Base-by-base conservation (phyloP, 2,329 filamentous ascomycete genomes). In the Trichoderma afroharzianum region DNA sequence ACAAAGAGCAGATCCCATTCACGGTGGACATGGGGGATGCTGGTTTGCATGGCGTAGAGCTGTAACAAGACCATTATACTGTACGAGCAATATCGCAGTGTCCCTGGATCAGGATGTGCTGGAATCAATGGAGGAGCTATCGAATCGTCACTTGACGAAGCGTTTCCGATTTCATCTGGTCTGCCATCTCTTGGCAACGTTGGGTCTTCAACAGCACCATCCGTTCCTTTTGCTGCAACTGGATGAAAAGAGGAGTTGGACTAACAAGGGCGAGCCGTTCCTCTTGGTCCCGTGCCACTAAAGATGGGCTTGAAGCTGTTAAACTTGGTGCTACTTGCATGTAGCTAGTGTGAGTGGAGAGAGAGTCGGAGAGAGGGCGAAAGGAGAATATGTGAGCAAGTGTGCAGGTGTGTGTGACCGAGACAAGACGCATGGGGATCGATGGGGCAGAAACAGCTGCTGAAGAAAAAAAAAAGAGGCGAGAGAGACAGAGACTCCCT, bases 201-300 rank as follows among this genome's bases (percentile, higher is more conserved):
- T 58, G 63, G 26, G 53, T 36, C 30, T 39, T 39, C 32, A 4
- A 18, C 43, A 32, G 11, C 26, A 6, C 36, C 24, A 47, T 26
- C 18, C 28, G 61, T 47, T 32, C 39, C 67, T 18, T 50, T 33
- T 24, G 28, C 12, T n/a, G 14, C 8, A 26, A 26, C 26, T 36
- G 24, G 21, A 36, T n/a, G 26, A 14, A 58, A 62, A 24, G 36
- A 55, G 59, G 39, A 47, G 61, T n/a, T 28, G 47, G 28, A n/a
- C 68, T 70, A 71, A 62, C 21, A 70, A 72, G 58, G 58, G 66
- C 71, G 71, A 72, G 71, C 71, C 66, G 71, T 70, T 59, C 71
- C 71, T 68, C 30, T 70, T 70, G 66, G 66, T 59, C 33, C 50
- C 58, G 66, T 58, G 14, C 47, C 71, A 68, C 71, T 72, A 72